Base-by-base conservation (phyloP, 257 asterid genomes). In the Rubia yunnanensis region DNA sequence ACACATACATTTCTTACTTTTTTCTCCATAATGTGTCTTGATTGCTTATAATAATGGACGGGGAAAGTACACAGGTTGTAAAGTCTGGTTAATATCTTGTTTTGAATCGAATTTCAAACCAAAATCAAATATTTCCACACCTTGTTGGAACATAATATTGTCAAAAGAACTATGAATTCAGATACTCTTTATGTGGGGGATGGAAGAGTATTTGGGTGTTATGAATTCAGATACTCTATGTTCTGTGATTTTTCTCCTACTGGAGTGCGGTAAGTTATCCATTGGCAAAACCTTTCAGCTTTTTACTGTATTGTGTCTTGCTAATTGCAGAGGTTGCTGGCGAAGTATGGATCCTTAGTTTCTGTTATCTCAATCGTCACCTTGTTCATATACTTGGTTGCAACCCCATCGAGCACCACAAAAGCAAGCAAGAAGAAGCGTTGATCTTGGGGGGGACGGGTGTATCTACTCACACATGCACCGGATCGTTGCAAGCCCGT, bases 341-440 rank as follows among this genome's bases (percentile, higher is more conserved):
- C 88, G 55, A 89, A 89, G 78, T 92, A 92, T 26, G 98, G 98
- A 44, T 78, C 97, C 60, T 84, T 92, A 68, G 77, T 82, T 70
- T 89, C 98, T 31, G 95, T 89, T 66, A 44, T 84, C 65, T 72
- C 95, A 31, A 35, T 87, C 7, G 97, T 92, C 56, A 81, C 80
- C 35, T 59, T 86, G 84, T 84, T 84, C 46, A 23, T 84, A 15
- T 77, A 74, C 80, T 65, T 84, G 76, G 55, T 92, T 11, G 81
- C 89, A 34, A 84, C 83, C 64, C 96, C 96, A 66, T 88, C 96
- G 55, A 89, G 86, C 68, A 80, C 79, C 10, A 70, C 85, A 28
- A 88, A 86, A 76, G 82, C 80, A 39, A 83, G 90, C 95, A 91
- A 91, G 87, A 92, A 92, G 91, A 80, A 80, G 72, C 81, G 80